A percentile compares a stretch with the other conserved stretches of the same genome.
Conservation (phyloP, 768 basidiomycete genomes). For the Lactarius evosmus region DNA sequence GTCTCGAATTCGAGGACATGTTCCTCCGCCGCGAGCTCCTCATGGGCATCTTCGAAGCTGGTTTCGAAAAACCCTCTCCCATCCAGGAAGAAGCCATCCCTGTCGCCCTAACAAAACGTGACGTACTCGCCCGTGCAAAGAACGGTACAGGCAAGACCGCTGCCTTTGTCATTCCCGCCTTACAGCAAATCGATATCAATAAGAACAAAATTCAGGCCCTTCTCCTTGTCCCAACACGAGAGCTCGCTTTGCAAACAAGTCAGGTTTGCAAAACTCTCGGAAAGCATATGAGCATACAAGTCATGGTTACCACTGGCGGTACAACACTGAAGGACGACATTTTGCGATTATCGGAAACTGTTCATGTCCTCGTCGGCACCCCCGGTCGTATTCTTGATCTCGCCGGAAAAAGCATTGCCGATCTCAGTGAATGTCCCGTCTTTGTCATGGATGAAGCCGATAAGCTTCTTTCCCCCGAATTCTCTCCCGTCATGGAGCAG, state of each 20-base stretch:
- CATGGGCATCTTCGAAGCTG: slow-evolving; percentile 99
- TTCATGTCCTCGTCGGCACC: slow-evolving; percentile 96
- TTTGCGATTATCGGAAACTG: slow-evolving; percentile 80
- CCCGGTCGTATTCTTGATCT: slow-evolving; percentile 95
- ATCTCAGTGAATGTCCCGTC: slow-evolving; percentile 89
- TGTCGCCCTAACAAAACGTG: slow-evolving; percentile 87
- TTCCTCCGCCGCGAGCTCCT: slow-evolving; percentile 88
- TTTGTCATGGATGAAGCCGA: slow-evolving; percentile 99
- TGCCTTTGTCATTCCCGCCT: slow-evolving; percentile 95
- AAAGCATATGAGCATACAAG: slow-evolving; percentile 91
- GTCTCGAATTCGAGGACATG: slow-evolving; percentile 95
- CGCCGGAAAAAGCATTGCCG: slow-evolving; percentile 88
- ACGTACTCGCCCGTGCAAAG: slow-evolving; percentile 93
- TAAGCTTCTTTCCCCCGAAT: slow-evolving; percentile 95
- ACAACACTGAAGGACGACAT: slow-evolving; percentile 99
- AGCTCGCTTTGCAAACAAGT: slow-evolving; percentile 96
- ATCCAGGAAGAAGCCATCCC: slow-evolving; percentile 99
- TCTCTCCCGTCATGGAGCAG: slow-evolving; percentile 98
- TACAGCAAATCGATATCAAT: slow-evolving; percentile 84
- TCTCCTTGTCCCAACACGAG: slow-evolving; percentile 96
- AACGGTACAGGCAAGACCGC: slow-evolving; percentile 98
- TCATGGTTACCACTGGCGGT: slow-evolving; percentile 99
- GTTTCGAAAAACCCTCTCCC: slow-evolving; percentile 93
- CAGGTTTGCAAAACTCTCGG: slow-evolving; percentile 98
- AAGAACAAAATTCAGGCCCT: slow-evolving; percentile 92